Percentiles rank a stretch among this genome's conserved stretches.
These are phyloP conservation scores for Phialophora verrucosa DNA, from an alignment of 2,329 filamentous ascomycete species.

Conservation along the genomic window DNA sequence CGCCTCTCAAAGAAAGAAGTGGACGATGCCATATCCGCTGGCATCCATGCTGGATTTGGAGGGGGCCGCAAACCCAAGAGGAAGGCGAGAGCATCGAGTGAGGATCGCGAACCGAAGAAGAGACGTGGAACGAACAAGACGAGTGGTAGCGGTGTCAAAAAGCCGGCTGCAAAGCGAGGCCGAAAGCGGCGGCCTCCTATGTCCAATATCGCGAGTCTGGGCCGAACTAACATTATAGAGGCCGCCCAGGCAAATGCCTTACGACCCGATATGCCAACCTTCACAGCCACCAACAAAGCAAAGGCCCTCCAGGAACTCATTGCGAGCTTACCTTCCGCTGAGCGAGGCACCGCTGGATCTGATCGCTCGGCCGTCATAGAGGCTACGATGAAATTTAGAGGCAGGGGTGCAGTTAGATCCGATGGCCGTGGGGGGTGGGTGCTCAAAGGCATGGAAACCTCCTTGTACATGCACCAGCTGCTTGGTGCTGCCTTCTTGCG, in stretches of 20 bases:
- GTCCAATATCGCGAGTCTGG: constrained; percentile 37
- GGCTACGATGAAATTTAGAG: constrained; percentile 43
- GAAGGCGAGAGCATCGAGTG: constrained; percentile 13
- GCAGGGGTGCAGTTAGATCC: constrained; percentile 34
- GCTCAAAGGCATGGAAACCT: constrained; percentile 44
- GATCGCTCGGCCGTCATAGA: constrained; percentile 41
- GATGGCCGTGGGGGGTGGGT: constrained; percentile 45
- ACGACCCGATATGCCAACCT: constrained; percentile 39
- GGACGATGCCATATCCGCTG: constrained; percentile 27
- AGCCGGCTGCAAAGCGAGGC: constrained; percentile 7
- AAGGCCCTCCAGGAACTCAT: constrained; percentile 45
- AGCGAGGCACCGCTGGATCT: constrained; percentile 36
- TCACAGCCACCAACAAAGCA: constrained; percentile 38
- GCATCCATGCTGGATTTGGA: constrained; percentile 15
- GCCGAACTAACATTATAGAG: constrained; percentile 37
- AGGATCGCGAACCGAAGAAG: constrained; percentile 18
- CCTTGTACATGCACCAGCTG: constrained; percentile 46
- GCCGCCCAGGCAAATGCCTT: constrained; percentile 42
- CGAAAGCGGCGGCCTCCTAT: constrained; percentile 25
- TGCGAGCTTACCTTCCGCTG: constrained; percentile 41
- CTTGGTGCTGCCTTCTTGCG: constrained; percentile 37
- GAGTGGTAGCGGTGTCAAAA: constrained; percentile 5
- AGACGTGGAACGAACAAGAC: neutral
- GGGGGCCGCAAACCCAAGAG: constrained; percentile 25
- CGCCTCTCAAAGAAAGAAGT: constrained; percentile 25